These are phyloP conservation scores for Pseudogymnoascus verrucosus DNA, from an alignment of 2,329 filamentous ascomycete species.

Conservation along the genomic window DNA sequence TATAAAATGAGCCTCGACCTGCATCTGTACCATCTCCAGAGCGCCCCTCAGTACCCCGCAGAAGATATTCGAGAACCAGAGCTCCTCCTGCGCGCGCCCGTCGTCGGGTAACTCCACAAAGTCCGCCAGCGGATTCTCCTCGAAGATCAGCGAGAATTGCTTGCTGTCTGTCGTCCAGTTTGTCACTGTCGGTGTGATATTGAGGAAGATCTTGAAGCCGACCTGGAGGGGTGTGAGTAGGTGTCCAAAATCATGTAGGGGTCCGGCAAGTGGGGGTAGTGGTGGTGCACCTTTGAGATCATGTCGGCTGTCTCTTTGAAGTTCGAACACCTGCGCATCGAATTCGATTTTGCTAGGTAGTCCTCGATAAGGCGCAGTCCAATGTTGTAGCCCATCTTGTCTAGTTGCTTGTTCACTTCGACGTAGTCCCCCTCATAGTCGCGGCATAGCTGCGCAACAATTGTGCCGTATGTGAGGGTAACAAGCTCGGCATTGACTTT, in stretches of 20 bases:
- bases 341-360: constrained; percentile 91
- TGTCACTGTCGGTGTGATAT: constrained; percentile 85
- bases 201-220: constrained; percentile 98
- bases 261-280: not conserved
- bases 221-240: constrained; percentile 46
- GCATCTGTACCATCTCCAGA: constrained; percentile 99
- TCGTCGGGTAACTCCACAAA: constrained; percentile 97
- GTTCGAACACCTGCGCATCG: constrained; percentile 79
- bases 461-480: constrained; percentile 93
- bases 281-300: constrained; percentile 67
- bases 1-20: constrained; percentile 93
- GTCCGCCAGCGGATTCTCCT: constrained; percentile 93
- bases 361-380: constrained; percentile 93
- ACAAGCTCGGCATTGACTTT: constrained; percentile 98
- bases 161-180: constrained; percentile 97
- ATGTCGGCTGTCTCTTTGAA: constrained; percentile 95
- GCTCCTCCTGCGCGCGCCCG: constrained; percentile 86
- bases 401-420: constrained; percentile 94
- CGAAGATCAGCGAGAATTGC: constrained; percentile 91
- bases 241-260: not conserved
- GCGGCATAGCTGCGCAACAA: constrained; percentile 92
- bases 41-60: constrained; percentile 87
- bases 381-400: constrained; percentile 99
- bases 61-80: constrained; percentile 98
- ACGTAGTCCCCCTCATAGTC: constrained; percentile 91